These are phyloP conservation scores for Geotrichum fermentans DNA, from an alignment of 1,139 yeast species.

Conservation along the genomic window DNA sequence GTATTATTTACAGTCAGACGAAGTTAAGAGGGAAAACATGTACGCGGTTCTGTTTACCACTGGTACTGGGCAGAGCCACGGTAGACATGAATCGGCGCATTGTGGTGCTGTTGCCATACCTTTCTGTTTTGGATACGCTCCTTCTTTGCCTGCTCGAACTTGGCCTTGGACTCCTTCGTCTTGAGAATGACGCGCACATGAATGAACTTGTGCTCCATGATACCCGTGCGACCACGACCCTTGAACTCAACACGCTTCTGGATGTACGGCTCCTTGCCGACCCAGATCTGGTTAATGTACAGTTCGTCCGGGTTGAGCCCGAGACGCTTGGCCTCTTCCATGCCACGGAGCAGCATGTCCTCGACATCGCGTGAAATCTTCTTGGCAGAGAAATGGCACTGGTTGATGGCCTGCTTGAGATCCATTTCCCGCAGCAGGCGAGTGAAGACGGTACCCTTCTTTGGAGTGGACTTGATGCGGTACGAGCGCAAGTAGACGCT, in stretches of 20 bases:
- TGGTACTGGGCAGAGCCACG: conserved; percentile 32
- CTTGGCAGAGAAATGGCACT: conserved; percentile 82
- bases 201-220: conserved; percentile 67
- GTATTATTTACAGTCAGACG: conserved; percentile 10
- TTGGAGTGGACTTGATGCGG: conserved; percentile 78
- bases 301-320: conserved; percentile 58
- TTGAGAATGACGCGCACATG: conserved; percentile 78
- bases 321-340: conserved; percentile 60
- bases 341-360: conserved; percentile 65
- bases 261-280: conserved; percentile 82
- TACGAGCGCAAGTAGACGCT: conserved; percentile 70
- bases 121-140: conserved; percentile 42
- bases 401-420: conserved; percentile 79
- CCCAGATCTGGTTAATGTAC: conserved; percentile 82
- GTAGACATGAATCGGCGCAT: conserved; percentile 29
- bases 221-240: conserved; percentile 88
- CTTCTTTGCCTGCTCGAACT: conserved; percentile 41
- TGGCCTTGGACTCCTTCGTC: conserved; percentile 54
- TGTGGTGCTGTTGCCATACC: conserved; percentile 31
- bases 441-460: conserved; percentile 79
- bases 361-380: conserved; percentile 77
- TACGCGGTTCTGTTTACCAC: conserved; percentile 29
- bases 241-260: conserved; percentile 70
- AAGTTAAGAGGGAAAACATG: not conserved
- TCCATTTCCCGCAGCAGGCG: conserved; percentile 68